A percentile compares a stretch with the other conserved stretches of the same genome.
phyloP scores from a whole-genome alignment of 108 stramenopile genomes.

The Phaeodactylum tricornutum region DNA sequence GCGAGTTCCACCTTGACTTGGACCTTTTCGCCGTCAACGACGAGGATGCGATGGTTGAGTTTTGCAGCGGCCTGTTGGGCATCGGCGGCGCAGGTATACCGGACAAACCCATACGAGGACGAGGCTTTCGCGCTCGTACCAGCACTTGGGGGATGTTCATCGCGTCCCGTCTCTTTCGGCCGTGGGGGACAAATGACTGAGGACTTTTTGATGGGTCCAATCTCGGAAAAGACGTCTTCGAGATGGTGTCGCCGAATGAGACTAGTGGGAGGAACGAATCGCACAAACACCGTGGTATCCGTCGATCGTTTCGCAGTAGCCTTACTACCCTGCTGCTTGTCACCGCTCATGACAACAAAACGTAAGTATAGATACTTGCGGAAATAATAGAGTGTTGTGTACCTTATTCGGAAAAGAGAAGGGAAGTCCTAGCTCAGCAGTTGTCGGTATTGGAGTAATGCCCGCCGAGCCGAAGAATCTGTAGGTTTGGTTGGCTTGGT shows the following conservation, averaged over 20 bases:
- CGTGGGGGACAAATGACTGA: constrained; percentile 45
- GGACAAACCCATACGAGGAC: constrained; percentile 70
- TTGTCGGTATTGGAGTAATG: too few species aligned
- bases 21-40: constrained; percentile 40
- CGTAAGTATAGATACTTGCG: too few species aligned
- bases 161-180: constrained; percentile 8
- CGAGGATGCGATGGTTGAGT: constrained; percentile 33
- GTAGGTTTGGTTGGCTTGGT: too few species aligned
- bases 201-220: constrained; percentile 77
- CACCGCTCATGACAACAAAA: too few species aligned
- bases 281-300: constrained; percentile 65
- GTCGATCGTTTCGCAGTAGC: constrained; percentile 10
- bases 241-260: constrained; percentile 54
- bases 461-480: too few species aligned
- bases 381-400: too few species aligned
- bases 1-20: constrained; percentile 50
- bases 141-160: constrained; percentile 6
- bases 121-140: constrained; percentile 7
- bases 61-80: constrained; percentile 36
- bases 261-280: constrained; percentile 51
- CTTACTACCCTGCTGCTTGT: background rate
- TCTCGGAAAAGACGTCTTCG: constrained; percentile 67
- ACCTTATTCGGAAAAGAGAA: too few species aligned
- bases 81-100: constrained; percentile 63
- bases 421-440: too few species aligned